Evolutionary conservation across 441 rosid genomes (phyloP).

Genomic region (Biscutella laevigata): DNA sequence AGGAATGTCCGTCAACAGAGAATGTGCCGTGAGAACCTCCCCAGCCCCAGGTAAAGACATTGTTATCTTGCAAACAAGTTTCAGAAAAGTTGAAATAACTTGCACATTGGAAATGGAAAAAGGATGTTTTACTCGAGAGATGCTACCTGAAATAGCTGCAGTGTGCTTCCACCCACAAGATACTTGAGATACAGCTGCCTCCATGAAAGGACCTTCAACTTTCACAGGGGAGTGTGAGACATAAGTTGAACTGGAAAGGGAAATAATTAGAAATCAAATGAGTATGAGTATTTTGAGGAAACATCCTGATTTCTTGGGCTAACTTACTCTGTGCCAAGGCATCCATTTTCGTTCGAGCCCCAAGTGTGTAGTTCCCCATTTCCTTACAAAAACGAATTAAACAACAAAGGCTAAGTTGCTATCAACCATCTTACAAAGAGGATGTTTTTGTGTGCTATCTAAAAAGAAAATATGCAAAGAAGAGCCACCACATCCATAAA

Average conservation of each 20-base stretch:
- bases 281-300: not conserved
- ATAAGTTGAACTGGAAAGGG: conserved; percentile 48
- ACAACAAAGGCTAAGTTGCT: conserved; percentile 9
- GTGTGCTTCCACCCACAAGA: conserved; percentile 99
- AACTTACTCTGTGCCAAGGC: conserved; percentile 80
- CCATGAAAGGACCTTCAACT: conserved; percentile 62
- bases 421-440: not conserved
- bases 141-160: conserved; percentile 80
- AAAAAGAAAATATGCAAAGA: not conserved
- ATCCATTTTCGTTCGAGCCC: conserved; percentile 95
- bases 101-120: not conserved
- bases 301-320: not conserved
- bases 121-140: not conserved
- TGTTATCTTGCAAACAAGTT: conserved; percentile 46
- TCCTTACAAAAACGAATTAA: conserved; percentile 23
- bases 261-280: not conserved
- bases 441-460: not conserved
- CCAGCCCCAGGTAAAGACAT: conserved; percentile 90
- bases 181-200: conserved; percentile 62
- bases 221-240: conserved; percentile 59
- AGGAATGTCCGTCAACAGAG: conserved; percentile 75
- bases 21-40: conserved; percentile 90
- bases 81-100: not conserved
- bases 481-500: not conserved
- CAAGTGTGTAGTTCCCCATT: conserved; percentile 74